Base-by-base conservation (phyloP, 2,329 filamentous ascomycete genomes). In the Elsinoe fawcettii region DNA sequence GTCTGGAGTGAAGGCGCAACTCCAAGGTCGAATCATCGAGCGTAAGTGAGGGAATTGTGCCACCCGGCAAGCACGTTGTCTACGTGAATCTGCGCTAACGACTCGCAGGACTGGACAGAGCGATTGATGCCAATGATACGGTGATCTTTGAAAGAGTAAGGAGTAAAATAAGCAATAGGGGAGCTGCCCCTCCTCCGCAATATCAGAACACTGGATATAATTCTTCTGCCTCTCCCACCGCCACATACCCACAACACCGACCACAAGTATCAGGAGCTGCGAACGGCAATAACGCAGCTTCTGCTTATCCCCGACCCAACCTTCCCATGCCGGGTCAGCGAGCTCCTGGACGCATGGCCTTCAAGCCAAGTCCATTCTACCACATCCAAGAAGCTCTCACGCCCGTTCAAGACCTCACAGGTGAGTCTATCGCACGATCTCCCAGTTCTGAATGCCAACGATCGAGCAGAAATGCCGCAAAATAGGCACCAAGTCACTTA, bases 301-400 rank as follows among this genome's bases (percentile, higher is more conserved):
- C 25, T 6, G 49, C 12, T 2, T 53, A 53, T 22, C 49, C 25
- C n/a, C 54, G 37, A 18, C 30, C 39, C 8, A 30, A 47, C 5
- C 39, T 32, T 6, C 54, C 54, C 9, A 11, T 39, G 11, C 22
- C 54, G 5, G 54, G 54, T 9, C 54, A 56, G 43, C 46, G 54
- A 30, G 22, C 20, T 34, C 51, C 57, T 76, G 75, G 70, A 57
- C 71, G 70, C 47, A 69, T 81, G 49, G 73, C 71, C 51, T 87
- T 87, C 74, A 92, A 88, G 66, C 71, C 83, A 3, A 96, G 90
- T 66, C 92, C 93, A 0, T 99, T 96, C 70, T 96, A 92, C 67
- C 81, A 81, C 9, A 77, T 92, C 30, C 69, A 84, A 46, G 76
- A 82, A 56, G 78, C 82, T 25, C 71, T 96, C 5, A 82, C 88